Evolutionary conservation across 345 rosid genomes (phyloP).

Genomic region (Eucalyptus sp.): DNA sequence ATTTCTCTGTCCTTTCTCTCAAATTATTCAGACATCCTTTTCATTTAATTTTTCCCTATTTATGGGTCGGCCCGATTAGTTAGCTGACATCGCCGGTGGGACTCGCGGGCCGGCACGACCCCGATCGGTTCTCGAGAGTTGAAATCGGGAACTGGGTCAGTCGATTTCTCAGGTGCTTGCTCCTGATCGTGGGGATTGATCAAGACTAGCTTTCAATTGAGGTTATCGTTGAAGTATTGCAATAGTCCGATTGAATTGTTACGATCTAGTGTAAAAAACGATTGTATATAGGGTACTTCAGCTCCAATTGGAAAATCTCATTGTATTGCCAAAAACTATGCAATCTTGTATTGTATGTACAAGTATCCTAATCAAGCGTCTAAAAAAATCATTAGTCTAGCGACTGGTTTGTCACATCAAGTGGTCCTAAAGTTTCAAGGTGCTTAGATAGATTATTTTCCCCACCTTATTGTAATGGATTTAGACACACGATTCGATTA

Average conservation of each 20-base stretch:
- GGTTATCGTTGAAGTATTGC: neutral
- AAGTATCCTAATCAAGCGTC: neutral
- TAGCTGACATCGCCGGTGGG: neutral
- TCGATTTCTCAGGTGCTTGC: too few species aligned
- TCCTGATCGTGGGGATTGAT: neutral
- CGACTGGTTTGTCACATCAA: neutral
- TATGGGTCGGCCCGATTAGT: neutral
- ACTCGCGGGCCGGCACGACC: neutral
- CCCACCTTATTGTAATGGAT: neutral
- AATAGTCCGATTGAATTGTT: neutral
- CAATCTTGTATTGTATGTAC: neutral
- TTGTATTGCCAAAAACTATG: neutral
- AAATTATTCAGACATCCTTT: neutral
- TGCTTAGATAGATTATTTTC: neutral
- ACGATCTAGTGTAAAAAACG: neutral
- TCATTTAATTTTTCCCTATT: accelerated
- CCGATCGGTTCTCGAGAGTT: neutral
- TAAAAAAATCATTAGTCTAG: neutral
- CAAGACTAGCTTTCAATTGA: neutral
- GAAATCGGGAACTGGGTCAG: neutral
- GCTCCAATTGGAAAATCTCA: neutral
- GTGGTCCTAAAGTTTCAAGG: neutral
- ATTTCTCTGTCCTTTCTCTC: neutral
- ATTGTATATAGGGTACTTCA: neutral
- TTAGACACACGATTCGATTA: neutral